A percentile compares a stretch with the other conserved stretches of the same genome.
Evolutionary conservation across 2,329 filamentous ascomycete genomes (phyloP).

Genomic region (Penicillium rolfsii): DNA sequence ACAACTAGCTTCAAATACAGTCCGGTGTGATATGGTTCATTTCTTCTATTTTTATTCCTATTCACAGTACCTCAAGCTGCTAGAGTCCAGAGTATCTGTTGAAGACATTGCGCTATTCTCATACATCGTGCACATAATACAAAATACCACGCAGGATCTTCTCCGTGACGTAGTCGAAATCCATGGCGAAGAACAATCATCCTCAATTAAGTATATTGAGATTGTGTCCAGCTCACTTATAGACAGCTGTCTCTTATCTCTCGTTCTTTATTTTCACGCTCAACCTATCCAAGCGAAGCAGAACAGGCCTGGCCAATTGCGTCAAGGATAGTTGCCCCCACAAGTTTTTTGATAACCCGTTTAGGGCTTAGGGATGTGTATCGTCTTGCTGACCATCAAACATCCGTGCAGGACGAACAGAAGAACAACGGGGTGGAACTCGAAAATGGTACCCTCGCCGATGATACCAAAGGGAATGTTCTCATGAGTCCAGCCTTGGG

Average conservation of each 20-base stretch:
- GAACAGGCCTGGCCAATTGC: slow-evolving; percentile 20
- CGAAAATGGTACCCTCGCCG: slow-evolving; percentile 68
- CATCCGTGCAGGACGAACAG: slow-evolving; percentile 89
- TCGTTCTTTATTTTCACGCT: slow-evolving; percentile 26
- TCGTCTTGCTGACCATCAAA: slow-evolving; percentile 91
- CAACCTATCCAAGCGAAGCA: slow-evolving; percentile 19
- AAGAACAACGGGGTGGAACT: slow-evolving; percentile 80
- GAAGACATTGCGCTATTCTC: slow-evolving; percentile 6
- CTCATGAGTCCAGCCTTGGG: slow-evolving; percentile 75
- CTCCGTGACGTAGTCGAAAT: slow-evolving; percentile 18
- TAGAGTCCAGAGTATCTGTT: background rate
- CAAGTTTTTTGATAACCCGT: background rate
- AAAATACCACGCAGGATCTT: background rate
- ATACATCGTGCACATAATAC: background rate
- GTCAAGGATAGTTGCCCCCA: slow-evolving; percentile 20
- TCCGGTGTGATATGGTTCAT: background rate
- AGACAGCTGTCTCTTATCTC: slow-evolving; percentile 14
- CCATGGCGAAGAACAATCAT: slow-evolving; percentile 16
- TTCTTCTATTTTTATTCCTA: background rate
- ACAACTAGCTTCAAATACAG: background rate
- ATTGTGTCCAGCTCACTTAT: slow-evolving; percentile 20
- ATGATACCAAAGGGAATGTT: slow-evolving; percentile 75
- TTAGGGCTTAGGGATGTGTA: slow-evolving; percentile 88
- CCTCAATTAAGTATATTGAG: slow-evolving; percentile 24
- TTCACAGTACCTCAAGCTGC: no score